phyloP scores from a whole-genome alignment of 1,284 basidiomycete genomes.

The Cryptococcus sp. region DNA sequence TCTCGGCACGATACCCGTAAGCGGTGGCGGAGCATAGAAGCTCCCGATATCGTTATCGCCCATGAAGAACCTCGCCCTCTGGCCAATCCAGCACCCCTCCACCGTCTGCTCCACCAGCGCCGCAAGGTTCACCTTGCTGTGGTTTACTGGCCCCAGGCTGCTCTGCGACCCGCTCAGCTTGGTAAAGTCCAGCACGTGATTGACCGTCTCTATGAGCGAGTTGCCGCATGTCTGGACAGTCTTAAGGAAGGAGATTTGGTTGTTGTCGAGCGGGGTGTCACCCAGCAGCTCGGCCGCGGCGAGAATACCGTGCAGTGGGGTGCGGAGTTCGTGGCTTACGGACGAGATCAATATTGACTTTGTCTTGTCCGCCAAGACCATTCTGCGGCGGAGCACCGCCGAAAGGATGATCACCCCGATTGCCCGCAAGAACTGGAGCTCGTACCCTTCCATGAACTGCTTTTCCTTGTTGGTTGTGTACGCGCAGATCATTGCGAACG shows the following conservation, averaged over 20 bases:
- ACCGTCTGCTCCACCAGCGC: constrained; percentile 91
- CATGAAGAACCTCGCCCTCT: constrained; percentile 70
- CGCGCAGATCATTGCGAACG: constrained; percentile 86
- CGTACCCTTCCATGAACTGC: constrained; percentile 84
- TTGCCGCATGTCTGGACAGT: constrained; percentile 53
- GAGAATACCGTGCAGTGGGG: constrained; percentile 84
- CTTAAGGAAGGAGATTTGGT: constrained; percentile 78
- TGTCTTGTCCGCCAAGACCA: constrained; percentile 86
- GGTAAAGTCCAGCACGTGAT: constrained; percentile 94
- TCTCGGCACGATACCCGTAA: constrained; percentile 51
- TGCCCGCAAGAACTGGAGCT: constrained; percentile 84
- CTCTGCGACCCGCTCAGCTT: constrained; percentile 83
- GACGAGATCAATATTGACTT: constrained; percentile 55
- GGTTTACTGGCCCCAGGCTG: constrained; percentile 61
- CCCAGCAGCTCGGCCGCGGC: constrained; percentile 83
- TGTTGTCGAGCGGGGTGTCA: constrained; percentile 75
- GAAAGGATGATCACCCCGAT: constrained; percentile 90
- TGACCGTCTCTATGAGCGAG: constrained; percentile 63
- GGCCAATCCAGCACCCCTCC: constrained; percentile 92
- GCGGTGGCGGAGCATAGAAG: constrained; percentile 70
- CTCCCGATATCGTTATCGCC: constrained; percentile 77
- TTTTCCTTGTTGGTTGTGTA: constrained; percentile 76
- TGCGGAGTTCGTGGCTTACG: constrained; percentile 90
- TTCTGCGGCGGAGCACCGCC: constrained; percentile 84
- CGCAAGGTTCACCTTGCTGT: constrained; percentile 74